phyloP scores from a whole-genome alignment of 2,329 filamentous ascomycete genomes.

The Botrytis cinerea region DNA sequence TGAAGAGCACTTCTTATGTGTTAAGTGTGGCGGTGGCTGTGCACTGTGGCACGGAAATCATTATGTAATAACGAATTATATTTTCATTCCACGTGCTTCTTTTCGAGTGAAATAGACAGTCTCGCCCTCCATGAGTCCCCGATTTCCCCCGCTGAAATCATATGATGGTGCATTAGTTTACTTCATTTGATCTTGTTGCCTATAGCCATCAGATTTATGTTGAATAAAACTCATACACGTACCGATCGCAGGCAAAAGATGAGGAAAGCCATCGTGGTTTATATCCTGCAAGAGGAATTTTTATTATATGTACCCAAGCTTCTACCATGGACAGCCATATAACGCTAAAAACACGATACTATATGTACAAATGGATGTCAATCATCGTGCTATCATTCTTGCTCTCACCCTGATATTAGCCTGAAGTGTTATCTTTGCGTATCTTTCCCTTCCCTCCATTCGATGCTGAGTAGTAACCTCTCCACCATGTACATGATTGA shows the following conservation, averaged over 20 bases:
- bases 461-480: not conserved
- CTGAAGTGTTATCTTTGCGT: not conserved
- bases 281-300: not conserved
- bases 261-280: not conserved
- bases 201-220: not conserved
- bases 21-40: constrained; percentile 6
- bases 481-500: not conserved
- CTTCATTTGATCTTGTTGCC: not conserved
- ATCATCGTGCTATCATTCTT: not conserved
- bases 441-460: not conserved
- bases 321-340: not conserved
- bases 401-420: not conserved
- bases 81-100: constrained; percentile 1
- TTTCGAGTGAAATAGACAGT: not conserved
- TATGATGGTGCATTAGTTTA: not conserved
- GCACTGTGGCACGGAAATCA: not conserved
- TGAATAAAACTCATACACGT: not conserved
- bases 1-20: constrained; percentile 8
- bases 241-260: not conserved
- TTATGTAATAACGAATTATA: constrained; percentile 3
- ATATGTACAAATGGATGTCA: not conserved
- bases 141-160: not conserved
- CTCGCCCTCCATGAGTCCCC: not conserved
- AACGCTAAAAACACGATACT: not conserved
- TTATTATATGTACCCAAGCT: not conserved